Base-by-base conservation (phyloP, 2,329 filamentous ascomycete species). In the Ciborinia camelliae region DNA sequence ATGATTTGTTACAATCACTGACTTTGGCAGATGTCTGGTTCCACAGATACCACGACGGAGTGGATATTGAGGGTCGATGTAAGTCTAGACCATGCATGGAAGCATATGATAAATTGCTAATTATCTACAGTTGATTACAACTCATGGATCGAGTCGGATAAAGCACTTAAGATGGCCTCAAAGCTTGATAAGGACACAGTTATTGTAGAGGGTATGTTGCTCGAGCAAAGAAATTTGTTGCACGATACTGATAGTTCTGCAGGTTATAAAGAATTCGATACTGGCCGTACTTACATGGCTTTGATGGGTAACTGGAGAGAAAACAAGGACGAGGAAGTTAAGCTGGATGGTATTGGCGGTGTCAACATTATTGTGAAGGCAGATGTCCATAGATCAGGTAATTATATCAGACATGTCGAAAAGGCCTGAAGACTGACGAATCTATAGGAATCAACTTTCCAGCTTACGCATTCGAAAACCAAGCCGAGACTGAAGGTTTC, bases 321-420 rank as follows among this genome's bases (percentile, higher is more conserved):
- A 66, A 90, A 98, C 80, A 96, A 96, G 77, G 91, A 98, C 73
- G 88, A 92, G 68, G 93, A 98, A 78, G 86, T 98, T 35, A 87
- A 92, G 70, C 89, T 99, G 57, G 95, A 99, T 75, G 95, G 94
- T 67, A 92, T 99, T 77, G 95, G 95, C 69, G 95, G 95, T 72
- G 95, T 99, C 68, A 98, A 94, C 77, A 97, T 99, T 73, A 81
- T 99, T 53, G 95, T 99, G 70, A 99, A 99, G 81, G 95, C 92
- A 7, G 94, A 99, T 77, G 94, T 99, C 14, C 95, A 99, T 78
- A 87, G 95, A 80, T 92, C 94, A 74, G 92, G 92, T 94, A 82
- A 66, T 83, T 77, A 54, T 41, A 20, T 32, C 41, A 39, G 32
- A 8, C 20, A 6, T 30, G 4, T 45, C 14, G 32, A 64, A 26